A percentile compares a stretch with the other conserved stretches of the same genome.
These are phyloP conservation scores for Dipteronia dyeriana DNA, from an alignment of 345 rosid species.

Conservation along the genomic window DNA sequence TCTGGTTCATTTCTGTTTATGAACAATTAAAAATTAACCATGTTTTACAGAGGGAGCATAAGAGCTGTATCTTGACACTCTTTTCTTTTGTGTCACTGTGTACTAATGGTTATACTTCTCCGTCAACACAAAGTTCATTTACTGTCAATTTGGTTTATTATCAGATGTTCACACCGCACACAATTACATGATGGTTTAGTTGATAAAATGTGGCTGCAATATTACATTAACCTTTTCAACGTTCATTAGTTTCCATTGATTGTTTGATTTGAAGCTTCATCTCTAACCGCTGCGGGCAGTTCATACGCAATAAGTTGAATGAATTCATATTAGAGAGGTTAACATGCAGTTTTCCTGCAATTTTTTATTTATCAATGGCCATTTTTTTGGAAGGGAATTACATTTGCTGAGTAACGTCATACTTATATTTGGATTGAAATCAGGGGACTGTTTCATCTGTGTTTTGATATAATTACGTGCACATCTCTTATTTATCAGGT, in stretches of 20 bases:
- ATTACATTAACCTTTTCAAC: background rate
- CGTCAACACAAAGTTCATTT: too few relatives aligned
- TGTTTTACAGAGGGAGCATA: background rate
- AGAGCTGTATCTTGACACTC: background rate
- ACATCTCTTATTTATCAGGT: conserved; percentile 43
- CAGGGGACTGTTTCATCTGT: background rate
- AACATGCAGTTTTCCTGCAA: background rate
- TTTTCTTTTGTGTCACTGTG: background rate
- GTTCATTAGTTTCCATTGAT: background rate
- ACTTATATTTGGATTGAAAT: background rate
- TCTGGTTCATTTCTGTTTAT: background rate
- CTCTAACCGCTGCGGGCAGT: background rate
- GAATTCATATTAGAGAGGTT: background rate
- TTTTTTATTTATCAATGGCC: background rate
- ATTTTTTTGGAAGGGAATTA: conserved; percentile 1
- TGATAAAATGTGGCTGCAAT: background rate
- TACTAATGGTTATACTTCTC: background rate
- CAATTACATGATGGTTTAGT: background rate
- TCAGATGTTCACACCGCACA: background rate
- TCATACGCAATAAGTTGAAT: background rate
- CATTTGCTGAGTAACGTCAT: background rate
- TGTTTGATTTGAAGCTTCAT: background rate
- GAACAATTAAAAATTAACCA: background rate
- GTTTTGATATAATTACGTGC: background rate
- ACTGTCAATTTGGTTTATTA: background rate